Base-by-base conservation (phyloP, 2,329 filamentous ascomycete species). In the Neopestalotiopsis sp. region DNA sequence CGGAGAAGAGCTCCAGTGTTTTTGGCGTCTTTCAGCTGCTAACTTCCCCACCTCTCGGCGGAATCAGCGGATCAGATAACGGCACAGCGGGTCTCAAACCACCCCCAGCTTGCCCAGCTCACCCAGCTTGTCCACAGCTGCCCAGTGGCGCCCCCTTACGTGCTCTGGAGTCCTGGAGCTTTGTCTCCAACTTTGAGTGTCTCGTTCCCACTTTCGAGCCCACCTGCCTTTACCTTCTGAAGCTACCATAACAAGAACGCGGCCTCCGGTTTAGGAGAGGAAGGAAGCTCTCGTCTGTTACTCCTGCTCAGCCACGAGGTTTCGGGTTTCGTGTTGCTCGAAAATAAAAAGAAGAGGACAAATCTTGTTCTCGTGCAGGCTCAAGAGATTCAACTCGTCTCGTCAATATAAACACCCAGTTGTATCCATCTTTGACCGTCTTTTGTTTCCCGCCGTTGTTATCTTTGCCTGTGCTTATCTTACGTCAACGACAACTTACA, bases 181-280 rank as follows among this genome's bases (percentile, higher is more conserved):
- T 28, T 20, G 38, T 49, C 38, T 64, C 61, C 61, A 64, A 45
- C 24, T 64, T 13, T 38, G 34, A 17, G 40, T 20, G n/a, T 40
- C 38, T 24, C 38, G n/a, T 64, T 64, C 61, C 61, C 61, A 64
- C 61, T 64, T 64, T 13, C n/a, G 13, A 45, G 24, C 61, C 61
- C 38, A 38, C 61, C 61, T 42, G 59, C 30, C 57, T 34, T 59
- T 30, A 34, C 34, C 59, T 62, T 52, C 45, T 52, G 57, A 52
- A 28, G 34, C 61, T 64, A 28, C 38, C 61, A 28, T 32, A 20
- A 24, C 61, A 49, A 24, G 42, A 24, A 20, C 40, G 28, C 38
- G n/a, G 30, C 57, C 61, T 64, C 61, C 61, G 61, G 61, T 64
- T 64, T 49, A 64, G 61, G 61, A 64, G 61, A 64, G 61, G 42